Base-by-base conservation (phyloP, 2,329 filamentous ascomycete species). In the Diaporthe aspalathi region DNA sequence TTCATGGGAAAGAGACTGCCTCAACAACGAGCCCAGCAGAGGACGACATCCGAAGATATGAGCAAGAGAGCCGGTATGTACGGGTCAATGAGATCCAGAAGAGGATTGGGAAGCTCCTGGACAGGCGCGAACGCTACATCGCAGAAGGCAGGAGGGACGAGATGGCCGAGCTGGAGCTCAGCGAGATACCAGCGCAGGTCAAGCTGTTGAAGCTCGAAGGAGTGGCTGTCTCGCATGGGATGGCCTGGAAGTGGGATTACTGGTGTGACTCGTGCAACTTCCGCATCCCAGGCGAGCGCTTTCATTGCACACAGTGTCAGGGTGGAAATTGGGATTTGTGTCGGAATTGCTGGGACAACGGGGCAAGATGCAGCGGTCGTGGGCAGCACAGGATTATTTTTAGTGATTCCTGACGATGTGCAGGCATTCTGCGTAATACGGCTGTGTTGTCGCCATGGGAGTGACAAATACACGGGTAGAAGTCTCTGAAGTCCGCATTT, bases 241-340 rank as follows among this genome's bases (percentile, higher is more conserved):
- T 43, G 29, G 29, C 60, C 27, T 65, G 60, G 60, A 65, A 27
- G 27, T 65, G 60, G 60, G n/a, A 49, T 27, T 22, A 65, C 16
- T 35, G 45, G 29, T 65, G 60, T 2, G 45, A 65, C 7, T 45
- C 16, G 14, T 65, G 45, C 29, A 35, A 35, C 16, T 65, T 65
- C 29, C 60, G 45, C 16, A 50, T 65, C n/a, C 60, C 60, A 16
- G n/a, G 45, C n/a, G 45, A 50, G 14, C 60, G 29, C 45, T 50
- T 50, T 50, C 60, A 65, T 11, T 65, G 60, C n/a, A 7, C 12
- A 12, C 45, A 50, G n/a, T 65, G 60, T 29, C 45, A n/a, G 22
- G 29, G 29, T 8, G 45, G 60, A 22, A 65, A 65, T 38, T 65
- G 60, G 60, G 60, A 65, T 50, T 8, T 35, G 12, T 65, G 60